Base-by-base conservation (phyloP, 176 grass and related monocot species). In the Avena insularis region DNA sequence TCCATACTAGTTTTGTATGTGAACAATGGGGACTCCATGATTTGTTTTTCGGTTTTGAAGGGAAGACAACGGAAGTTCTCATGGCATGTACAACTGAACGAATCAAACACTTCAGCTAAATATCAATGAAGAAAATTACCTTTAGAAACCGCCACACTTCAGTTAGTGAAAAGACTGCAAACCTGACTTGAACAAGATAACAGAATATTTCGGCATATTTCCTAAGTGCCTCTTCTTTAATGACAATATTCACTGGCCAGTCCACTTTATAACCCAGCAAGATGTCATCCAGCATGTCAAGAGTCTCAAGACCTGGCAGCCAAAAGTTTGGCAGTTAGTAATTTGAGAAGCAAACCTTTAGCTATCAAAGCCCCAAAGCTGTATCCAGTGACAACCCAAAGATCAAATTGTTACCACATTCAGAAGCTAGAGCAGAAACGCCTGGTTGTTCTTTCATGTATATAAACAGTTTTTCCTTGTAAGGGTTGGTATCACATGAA, bases 171-270 rank as follows among this genome's bases (percentile, higher is more conserved):
- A 92, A 94, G 33, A 95, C 77, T 55, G 96, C 93, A 89, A 90
- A 90, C 74, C 90, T 96, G 71, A 96, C 91, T 90, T 98, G 88
- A 87, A 87, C 81, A 77, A 98, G 91, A 91, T 88, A 94, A 81
- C 90, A 88, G 86, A 98, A 98, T 86, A 98, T 96, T 74, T 94
- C 92, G 88, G 93, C 90, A 96, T 98, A 98, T 85, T 85, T 94
- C 84, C 94, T 87, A 84, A 98, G 89, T 78, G 93, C 88, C 81
- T 79, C 93, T 35, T 88, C 84, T 79, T 90, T 98, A 79, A 98
- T 87, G 88, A 98, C 84, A 49, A 98, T 98, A 90, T 79, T 93
- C 75, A 96, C 84, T 70, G 96, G 96, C 96, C 96, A 98, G 55
- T 96, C 93, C 86, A 95, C 96, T 92, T 84, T 91, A 89, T 94